phyloP scores from a whole-genome alignment of 495 filamentous ascomycete species.

The Neurospora intermedia region DNA sequence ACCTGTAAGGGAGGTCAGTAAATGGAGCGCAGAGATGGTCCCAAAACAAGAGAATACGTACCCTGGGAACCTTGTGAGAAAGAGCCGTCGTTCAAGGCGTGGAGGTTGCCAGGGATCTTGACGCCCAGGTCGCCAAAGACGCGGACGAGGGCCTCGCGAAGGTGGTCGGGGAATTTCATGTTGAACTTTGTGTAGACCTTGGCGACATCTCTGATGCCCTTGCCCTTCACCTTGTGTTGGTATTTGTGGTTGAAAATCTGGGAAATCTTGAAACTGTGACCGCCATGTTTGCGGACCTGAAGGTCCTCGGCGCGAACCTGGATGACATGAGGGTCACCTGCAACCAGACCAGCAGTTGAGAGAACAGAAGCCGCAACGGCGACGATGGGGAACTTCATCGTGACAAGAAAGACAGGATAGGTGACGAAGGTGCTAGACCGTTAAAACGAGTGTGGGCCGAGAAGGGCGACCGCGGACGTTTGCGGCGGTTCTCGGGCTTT shows the following conservation, averaged over 20 bases:
- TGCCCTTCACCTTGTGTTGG: constrained; percentile 22
- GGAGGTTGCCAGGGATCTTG: constrained; percentile 1
- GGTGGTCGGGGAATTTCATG: constrained; percentile 19
- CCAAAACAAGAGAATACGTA: neutral
- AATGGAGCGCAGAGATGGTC: neutral
- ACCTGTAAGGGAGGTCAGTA: constrained; percentile 8
- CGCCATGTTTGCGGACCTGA: constrained; percentile 25
- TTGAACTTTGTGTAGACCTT: constrained; percentile 33
- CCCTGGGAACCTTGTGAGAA: constrained; percentile 4
- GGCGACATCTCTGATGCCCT: constrained; percentile 31
- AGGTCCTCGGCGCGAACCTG: constrained; percentile 13
- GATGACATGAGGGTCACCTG: constrained; percentile 12
- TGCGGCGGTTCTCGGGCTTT: neutral
- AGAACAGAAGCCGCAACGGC: constrained; percentile 19
- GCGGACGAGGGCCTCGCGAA: constrained; percentile 18
- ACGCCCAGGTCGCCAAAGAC: constrained; percentile 25
- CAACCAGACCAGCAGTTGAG: constrained; percentile 14
- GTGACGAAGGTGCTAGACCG: neutral
- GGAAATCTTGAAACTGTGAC: constrained; percentile 28
- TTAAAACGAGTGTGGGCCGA: neutral
- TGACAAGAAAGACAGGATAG: neutral
- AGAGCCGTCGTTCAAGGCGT: constrained; percentile 6
- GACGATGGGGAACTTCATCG: constrained; percentile 17
- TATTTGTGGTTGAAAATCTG: constrained; percentile 33
- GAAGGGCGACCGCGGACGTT: neutral